Evolutionary conservation across 441 rosid genomes (phyloP).

Genomic region (Breynia disticha): DNA sequence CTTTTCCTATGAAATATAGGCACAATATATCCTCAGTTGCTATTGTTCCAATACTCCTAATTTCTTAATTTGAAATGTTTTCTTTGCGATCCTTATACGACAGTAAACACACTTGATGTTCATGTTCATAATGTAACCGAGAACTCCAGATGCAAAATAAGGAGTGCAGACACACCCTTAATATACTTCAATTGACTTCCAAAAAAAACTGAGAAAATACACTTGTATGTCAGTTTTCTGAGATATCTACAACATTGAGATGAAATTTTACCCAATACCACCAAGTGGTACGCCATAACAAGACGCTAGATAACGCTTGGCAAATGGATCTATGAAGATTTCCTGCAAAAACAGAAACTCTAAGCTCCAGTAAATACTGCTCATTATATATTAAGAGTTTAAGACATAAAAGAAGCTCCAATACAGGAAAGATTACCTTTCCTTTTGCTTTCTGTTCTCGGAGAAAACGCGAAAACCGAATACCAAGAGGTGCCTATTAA

Average conservation of each 20-base stretch:
- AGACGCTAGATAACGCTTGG: constrained; percentile 42
- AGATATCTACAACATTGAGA: not conserved
- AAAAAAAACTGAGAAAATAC: not conserved
- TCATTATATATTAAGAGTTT: not conserved
- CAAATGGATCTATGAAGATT: constrained; percentile 51
- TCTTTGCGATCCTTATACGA: too few species aligned
- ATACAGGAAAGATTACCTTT: constrained; percentile 32
- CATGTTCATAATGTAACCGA: too few species aligned
- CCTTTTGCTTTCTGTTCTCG: constrained; percentile 58
- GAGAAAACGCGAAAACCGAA: constrained; percentile 47
- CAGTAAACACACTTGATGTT: too few species aligned
- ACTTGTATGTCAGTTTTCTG: not conserved
- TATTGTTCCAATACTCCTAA: too few species aligned
- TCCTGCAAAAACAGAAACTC: constrained; percentile 29
- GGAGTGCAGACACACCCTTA: not conserved
- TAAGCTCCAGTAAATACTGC: constrained; percentile 2
- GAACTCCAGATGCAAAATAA: not conserved
- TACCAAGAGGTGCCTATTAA: constrained; percentile 75
- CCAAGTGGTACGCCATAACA: constrained; percentile 80
- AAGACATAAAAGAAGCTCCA: not conserved
- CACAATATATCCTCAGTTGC: too few species aligned
- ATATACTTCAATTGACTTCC: not conserved
- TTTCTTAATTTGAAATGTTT: too few species aligned
- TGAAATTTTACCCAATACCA: constrained; percentile 62
- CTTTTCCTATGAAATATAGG: not conserved